Percentiles rank a stretch among this genome's conserved stretches.
Evolutionary conservation across 2,329 filamentous ascomycete genomes (phyloP).

Genomic region (Paracoccidioides brasiliensis): DNA sequence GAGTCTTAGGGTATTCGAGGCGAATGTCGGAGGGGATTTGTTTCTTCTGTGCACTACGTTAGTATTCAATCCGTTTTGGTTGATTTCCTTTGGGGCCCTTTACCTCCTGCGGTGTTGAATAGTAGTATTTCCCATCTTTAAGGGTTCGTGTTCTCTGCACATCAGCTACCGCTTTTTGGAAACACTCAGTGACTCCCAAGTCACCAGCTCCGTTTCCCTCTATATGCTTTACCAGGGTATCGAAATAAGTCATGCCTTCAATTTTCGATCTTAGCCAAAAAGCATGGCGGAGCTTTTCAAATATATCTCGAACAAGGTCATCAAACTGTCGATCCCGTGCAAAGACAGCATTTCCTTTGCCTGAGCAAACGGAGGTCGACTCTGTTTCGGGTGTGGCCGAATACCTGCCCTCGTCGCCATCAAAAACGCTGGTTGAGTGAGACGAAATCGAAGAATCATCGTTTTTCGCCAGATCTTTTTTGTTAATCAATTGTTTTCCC

Average conservation of each 20-base stretch:
- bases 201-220: conserved; percentile 20
- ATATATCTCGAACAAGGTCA: conserved; percentile 14
- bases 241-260: conserved; percentile 16
- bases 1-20: conserved; percentile 6
- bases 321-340: conserved; percentile 14
- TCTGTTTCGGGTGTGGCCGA: background rate
- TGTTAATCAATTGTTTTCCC: conserved; percentile 16
- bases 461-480: background rate
- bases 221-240: conserved; percentile 19
- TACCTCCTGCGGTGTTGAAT: conserved; percentile 8
- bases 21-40: conserved; percentile 1
- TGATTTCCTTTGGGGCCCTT: background rate
- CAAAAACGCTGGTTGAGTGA: background rate
- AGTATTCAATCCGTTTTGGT: background rate
- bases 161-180: conserved; percentile 13
- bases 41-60: conserved; percentile 2
- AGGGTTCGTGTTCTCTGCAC: conserved; percentile 11
- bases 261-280: conserved; percentile 20
- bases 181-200: conserved; percentile 13
- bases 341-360: background rate
- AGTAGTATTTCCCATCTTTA: conserved; percentile 22
- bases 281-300: conserved; percentile 16
- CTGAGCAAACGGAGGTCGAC: background rate
- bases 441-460: background rate
- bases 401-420: background rate